Base-by-base conservation (phyloP, 768 basidiomycete genomes). In the Leucosporidium scottii region DNA sequence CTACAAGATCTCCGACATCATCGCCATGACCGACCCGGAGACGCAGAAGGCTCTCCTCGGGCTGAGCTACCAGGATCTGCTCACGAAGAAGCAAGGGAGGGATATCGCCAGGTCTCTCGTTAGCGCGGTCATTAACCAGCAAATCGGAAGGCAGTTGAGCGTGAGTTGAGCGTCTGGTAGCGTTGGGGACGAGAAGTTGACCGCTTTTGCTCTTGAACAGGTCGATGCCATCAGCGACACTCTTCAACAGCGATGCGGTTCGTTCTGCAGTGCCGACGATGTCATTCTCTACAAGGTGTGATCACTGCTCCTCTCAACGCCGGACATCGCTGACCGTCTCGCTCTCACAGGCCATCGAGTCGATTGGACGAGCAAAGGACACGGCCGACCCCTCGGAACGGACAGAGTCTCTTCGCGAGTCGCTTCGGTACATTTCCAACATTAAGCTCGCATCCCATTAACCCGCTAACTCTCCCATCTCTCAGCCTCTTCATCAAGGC, bases 221-320 rank as follows among this genome's bases (percentile, higher is more conserved):
- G 90, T 99, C 70, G 96, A 99, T 78, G 90, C 92, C 9, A 90
- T 99, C 78, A 94, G 91, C 76, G 93, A 97, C 74, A 86, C 93
- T 53, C 80, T 99, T 49, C 94, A 98, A 76, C 87, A 90, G 74
- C 84, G 92, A 77, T 99, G 96, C 73, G 93, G 94, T 3, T 91
- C 93, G 20, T 98, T 98, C 83, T 97, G 93, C 78, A 93, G 93
- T 73, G 88, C 93, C 3, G 96, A 97, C 75, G 96, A 99, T 79
- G 96, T 99, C 54, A 90, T 96, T 84, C 79, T 96, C 34, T 97
- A 98, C 81, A 99, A 99, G 82, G 92, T 86, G 73, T 65, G 79
- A 64, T 54, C 61, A 18, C 31, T 47, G 58, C 62, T 49, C 25
- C 71, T 58, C 69, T 17, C 20, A 17, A 5, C n/a, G 9, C 9